Base-by-base conservation (phyloP, 2,329 filamentous ascomycete species). In the Pseudogymnoascus sp. region DNA sequence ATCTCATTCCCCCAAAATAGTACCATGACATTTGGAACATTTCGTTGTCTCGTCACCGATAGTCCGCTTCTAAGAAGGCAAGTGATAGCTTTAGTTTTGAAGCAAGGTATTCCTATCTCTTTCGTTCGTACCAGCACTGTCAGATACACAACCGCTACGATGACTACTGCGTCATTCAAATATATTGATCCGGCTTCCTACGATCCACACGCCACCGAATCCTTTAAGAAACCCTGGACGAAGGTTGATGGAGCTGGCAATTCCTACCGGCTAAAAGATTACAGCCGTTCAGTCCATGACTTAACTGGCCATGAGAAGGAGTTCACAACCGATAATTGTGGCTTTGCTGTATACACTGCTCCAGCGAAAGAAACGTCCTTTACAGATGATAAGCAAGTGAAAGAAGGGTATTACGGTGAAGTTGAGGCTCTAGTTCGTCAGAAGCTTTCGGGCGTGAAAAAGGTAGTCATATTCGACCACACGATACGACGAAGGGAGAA, bases 391-490 rank as follows among this genome's bases (percentile, higher is more conserved):
- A 82, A 79, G n/a, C 82, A 82, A 65, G 88, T 96, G 74, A 75
- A 81, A 69, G 69, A 75, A 0, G 79, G 84, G 60, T 96, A 95
- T 79, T 96, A 96, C 77, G 87, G 90, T 0, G 91, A 95, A 73
- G 83, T 95, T 6, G 87, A 91, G 75, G 72, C 79, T 38, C 77
- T 95, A 14, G 77, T 96, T 0, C 77, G 90, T 2, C 75, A 82
- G 12, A 74, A 83, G 61, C 78, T 94, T 23, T 85, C 86, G 0
- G 89, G 87, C 59, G 81, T 84, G 18, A 79, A 82, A 64, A 80
- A 82, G 2, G 78, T 94, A 23, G 78, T 89, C 67, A 78, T 95
- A 72, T 96, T 95, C 75, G 91, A 95, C 79, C 89, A 96, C 78
- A 95, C 91, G 8, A 84, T 95, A 72, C 87, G 91, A 8, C 83